phyloP scores from a whole-genome alignment of 345 rosid species.

The Garcia nutans region DNA sequence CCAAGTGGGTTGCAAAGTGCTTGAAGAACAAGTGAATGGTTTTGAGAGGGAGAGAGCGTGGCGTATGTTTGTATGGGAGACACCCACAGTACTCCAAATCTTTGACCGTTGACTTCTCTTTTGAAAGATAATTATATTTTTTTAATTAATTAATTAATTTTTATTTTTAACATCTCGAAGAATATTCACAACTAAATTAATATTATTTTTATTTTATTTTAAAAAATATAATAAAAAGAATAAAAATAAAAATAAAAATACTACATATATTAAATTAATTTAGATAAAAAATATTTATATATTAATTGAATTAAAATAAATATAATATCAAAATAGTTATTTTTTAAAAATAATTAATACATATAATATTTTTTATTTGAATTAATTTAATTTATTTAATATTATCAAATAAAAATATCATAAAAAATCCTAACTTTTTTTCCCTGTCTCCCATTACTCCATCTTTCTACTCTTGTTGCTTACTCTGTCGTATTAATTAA shows the following conservation, averaged over 20 bases:
- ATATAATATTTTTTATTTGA: too few species aligned
- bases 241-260: constrained; percentile 10
- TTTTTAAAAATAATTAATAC: too few species aligned
- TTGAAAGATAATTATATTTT: constrained; percentile 6
- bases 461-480: constrained; percentile 25
- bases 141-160: too few species aligned
- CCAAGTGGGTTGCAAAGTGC: constrained; percentile 43
- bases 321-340: too few species aligned
- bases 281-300: too few species aligned
- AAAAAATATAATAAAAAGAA: neutral
- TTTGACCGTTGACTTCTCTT: constrained; percentile 61
- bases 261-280: too few species aligned
- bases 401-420: too few species aligned
- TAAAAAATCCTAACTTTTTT: constrained; percentile 27
- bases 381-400: too few species aligned
- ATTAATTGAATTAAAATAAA: too few species aligned
- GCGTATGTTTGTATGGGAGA: constrained; percentile 45
- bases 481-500: neutral
- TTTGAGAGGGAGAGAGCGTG: constrained; percentile 10
- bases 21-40: constrained; percentile 21
- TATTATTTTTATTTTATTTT: too few species aligned
- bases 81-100: constrained; percentile 57
- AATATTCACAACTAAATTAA: neutral
- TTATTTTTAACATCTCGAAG: constrained; percentile 49
- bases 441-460: constrained; percentile 44